Evolutionary conservation across 768 basidiomycete genomes (phyloP), one percentile per base, ranked within the genome.

Genomic region (Chlorophyllum brunneum): DNA sequence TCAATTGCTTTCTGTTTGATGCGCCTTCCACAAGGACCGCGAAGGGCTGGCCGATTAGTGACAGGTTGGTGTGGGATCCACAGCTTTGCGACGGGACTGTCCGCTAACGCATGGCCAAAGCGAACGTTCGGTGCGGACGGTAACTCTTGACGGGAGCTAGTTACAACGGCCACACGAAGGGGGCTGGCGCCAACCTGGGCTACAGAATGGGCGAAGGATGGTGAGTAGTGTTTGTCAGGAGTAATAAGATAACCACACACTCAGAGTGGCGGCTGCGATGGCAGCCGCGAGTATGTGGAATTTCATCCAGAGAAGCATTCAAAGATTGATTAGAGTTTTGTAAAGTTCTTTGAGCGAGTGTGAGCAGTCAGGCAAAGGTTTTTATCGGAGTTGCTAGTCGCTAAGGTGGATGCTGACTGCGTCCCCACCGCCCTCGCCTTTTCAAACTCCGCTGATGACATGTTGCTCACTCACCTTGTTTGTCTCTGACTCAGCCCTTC

Each of bases 141-240:
- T 11, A 27, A n/a, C 31, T 49, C 16, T 46, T 54, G 48, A 48
- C 31, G 50, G 29, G 15, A 29, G 47, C 57, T 61, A 1, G 63
- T 58, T 11, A 68, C 57, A n/a, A 69, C 64, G 15, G 81, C 58
- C 36, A 83, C 68, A 18, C 78, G 70, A 54, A 85, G 63, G 41
- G 83, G 81, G 55, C 70, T 73, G 34, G 81, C 78, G 42, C 65
- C 60, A 44, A 74, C 80, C 57, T 77, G 69, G 58, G 55, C 65
- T 70, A 20, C 5, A 43, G 48, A 50, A 43, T 39, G 26, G 52
- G 31, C 34, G 31, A 23, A 30, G 43, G 38, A 26, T 50, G 16
- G 31, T 42, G 16, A 40, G 23, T 11, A 30, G 5, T 16, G 2
- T 11, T 15, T 41, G 4, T 30, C 8, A 11, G 26, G 11, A 39